These are phyloP conservation scores for Sporisorium iseilematis-ciliati DNA, from an alignment of 1,284 basidiomycete genomes.

Conservation along the genomic window DNA sequence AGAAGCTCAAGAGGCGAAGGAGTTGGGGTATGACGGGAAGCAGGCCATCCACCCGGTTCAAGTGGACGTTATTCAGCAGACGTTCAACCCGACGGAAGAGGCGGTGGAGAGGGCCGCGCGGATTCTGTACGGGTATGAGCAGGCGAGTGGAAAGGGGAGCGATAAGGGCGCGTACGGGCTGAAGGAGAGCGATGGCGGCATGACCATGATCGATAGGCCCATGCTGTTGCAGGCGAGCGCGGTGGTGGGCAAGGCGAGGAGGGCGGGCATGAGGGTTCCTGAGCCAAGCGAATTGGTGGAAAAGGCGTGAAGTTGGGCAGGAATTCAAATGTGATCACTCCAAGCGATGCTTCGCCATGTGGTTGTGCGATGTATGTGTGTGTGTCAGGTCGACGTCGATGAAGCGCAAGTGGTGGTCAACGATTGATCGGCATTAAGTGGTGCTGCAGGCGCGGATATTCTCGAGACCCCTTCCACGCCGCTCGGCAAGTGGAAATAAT, in stretches of 20 bases:
- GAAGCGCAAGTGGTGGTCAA: too few species aligned
- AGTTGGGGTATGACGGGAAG: slow-evolving; percentile 68
- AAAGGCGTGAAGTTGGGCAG: background rate
- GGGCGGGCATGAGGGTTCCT: slow-evolving; percentile 78
- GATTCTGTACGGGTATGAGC: slow-evolving; percentile 74
- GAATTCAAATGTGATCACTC: too few species aligned
- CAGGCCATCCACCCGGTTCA: slow-evolving; percentile 95
- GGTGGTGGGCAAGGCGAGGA: slow-evolving; percentile 76
- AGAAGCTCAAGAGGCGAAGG: slow-evolving; percentile 78
- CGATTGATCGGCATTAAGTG: too few species aligned
- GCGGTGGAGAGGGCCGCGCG: slow-evolving; percentile 83
- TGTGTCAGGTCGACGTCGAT: too few species aligned
- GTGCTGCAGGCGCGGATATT: too few species aligned
- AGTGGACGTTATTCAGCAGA: slow-evolving; percentile 80
- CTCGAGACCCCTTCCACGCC: background rate
- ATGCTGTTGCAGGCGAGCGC: slow-evolving; percentile 74
- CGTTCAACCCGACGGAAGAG: slow-evolving; percentile 81
- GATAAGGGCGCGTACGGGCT: slow-evolving; percentile 77
- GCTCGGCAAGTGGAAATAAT: background rate
- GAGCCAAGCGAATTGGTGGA: slow-evolving; percentile 10
- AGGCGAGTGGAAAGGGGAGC: slow-evolving; percentile 66
- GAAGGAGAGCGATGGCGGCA: slow-evolving; percentile 72
- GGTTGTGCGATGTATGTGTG: too few species aligned
- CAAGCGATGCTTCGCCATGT: too few species aligned
- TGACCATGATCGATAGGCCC: slow-evolving; percentile 79